Conservation (phyloP, 2,329 filamentous ascomycete species). For the Botrytis elliptica region DNA sequence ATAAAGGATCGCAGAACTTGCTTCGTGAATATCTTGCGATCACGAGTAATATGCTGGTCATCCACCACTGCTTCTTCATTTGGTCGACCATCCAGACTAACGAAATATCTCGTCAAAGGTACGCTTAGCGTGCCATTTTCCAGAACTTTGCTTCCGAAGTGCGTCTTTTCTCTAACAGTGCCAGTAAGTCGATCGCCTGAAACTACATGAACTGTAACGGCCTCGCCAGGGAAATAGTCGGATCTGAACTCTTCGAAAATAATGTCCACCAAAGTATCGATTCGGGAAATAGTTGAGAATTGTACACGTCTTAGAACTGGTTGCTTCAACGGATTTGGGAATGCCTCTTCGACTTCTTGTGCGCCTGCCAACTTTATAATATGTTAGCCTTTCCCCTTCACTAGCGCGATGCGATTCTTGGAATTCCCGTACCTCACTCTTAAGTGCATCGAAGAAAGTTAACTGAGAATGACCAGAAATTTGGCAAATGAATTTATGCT, state of each 20-base stretch:
- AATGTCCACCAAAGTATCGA: conserved; percentile 74
- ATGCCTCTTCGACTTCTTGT: conserved; percentile 84
- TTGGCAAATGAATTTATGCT: conserved; percentile 85
- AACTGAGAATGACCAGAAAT: conserved; percentile 91
- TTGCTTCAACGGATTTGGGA: conserved; percentile 86
- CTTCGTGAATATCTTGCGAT: conserved; percentile 92
- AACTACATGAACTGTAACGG: conserved; percentile 69
- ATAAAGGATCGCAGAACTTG: conserved; percentile 90
- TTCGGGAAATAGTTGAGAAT: conserved; percentile 82
- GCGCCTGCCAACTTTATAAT: conserved; percentile 67
- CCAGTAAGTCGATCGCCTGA: conserved; percentile 70
- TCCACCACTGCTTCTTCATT: conserved; percentile 76
- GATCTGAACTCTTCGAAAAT: conserved; percentile 78
- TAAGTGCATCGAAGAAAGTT: conserved; percentile 87
- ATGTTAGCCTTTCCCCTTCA: conserved; percentile 34
- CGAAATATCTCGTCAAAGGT: conserved; percentile 77
- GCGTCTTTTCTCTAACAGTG: conserved; percentile 80
- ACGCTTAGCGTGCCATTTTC: conserved; percentile 69
- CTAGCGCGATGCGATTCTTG: not conserved
- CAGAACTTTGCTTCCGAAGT: conserved; percentile 61
- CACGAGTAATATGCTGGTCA: conserved; percentile 77
- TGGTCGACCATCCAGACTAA: conserved; percentile 66
- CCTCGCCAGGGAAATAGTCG: conserved; percentile 88
- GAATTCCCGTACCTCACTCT: conserved; percentile 72
- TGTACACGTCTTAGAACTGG: conserved; percentile 89